Evolutionary conservation across 164 flowering plant genomes (phyloP).

Genomic region (Macadamia tetraphylla): DNA sequence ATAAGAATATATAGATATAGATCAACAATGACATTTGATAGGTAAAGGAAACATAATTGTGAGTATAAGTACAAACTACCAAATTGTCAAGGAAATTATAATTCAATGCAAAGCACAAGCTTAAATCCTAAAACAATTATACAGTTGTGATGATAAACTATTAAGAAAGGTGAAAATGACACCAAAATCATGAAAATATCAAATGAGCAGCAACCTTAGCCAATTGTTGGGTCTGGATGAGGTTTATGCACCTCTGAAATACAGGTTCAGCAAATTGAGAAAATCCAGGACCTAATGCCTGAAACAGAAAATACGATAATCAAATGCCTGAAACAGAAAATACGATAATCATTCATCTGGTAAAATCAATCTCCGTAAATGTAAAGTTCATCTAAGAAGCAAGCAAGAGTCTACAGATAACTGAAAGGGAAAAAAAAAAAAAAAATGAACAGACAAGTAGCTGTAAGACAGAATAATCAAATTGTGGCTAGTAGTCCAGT

Average conservation of each 20-base stretch:
- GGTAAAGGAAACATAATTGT: too few relatives aligned
- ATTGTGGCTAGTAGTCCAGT: too few relatives aligned
- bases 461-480: background rate
- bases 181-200: background rate
- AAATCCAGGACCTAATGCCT: conserved; percentile 93
- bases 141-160: background rate
- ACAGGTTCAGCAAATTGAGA: conserved; percentile 92
- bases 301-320: conserved; percentile 20
- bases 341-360: background rate
- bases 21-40: too few relatives aligned
- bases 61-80: background rate
- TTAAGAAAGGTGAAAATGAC: too few relatives aligned
- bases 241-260: conserved; percentile 81
- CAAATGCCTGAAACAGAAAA: conserved; percentile 54
- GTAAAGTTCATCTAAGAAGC: background rate
- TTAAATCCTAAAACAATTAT: background rate
- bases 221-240: conserved; percentile 76
- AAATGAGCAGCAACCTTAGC: conserved; percentile 57
- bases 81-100: background rate
- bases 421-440: background rate
- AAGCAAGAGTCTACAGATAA: background rate
- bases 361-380: background rate
- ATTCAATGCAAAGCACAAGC: background rate
- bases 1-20: too few relatives aligned
- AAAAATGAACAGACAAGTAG: background rate